Conservation (phyloP, 108 stramenopile species). For the Conticribra guillardii region DNA sequence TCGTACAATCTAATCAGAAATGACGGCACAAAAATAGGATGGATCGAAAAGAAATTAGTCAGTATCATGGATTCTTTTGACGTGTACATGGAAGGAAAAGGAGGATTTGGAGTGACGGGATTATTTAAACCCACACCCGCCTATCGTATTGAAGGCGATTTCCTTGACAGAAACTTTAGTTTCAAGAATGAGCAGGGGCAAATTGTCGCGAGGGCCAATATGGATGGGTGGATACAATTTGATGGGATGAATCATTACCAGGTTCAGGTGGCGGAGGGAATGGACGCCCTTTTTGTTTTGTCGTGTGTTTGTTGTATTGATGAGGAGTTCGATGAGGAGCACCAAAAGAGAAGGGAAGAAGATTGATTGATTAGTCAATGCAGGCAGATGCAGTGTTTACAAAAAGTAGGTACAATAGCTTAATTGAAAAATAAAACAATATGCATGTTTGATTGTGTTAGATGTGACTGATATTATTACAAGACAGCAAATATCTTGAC, state of each 20-base stretch:
- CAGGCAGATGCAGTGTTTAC: too few relatives aligned
- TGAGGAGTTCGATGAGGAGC: constrained; percentile 86
- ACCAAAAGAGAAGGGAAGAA: constrained; percentile 55
- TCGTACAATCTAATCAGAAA: constrained; percentile 71
- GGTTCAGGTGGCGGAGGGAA: constrained; percentile 70
- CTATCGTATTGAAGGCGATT: constrained; percentile 72
- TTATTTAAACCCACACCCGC: constrained; percentile 70
- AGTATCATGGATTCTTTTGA: constrained; percentile 78
- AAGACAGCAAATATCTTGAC: too few relatives aligned
- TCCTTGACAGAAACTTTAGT: constrained; percentile 72
- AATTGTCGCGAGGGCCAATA: constrained; percentile 66
- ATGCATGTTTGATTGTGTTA: too few relatives aligned
- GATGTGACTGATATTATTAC: too few relatives aligned
- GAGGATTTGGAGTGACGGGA: constrained; percentile 57
- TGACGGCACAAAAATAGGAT: constrained; percentile 66
- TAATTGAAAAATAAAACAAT: too few relatives aligned
- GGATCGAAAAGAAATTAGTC: constrained; percentile 74
- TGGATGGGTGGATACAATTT: constrained; percentile 68
- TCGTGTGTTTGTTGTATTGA: constrained; percentile 84
- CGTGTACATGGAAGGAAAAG: constrained; percentile 63
- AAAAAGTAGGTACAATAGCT: too few relatives aligned
- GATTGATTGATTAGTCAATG: too few relatives aligned
- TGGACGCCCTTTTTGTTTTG: constrained; percentile 76
- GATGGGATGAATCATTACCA: constrained; percentile 85
- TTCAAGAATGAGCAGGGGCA: constrained; percentile 65